Conservation (phyloP, 1,284 basidiomycete species). For the Heliocybe sulcata region DNA sequence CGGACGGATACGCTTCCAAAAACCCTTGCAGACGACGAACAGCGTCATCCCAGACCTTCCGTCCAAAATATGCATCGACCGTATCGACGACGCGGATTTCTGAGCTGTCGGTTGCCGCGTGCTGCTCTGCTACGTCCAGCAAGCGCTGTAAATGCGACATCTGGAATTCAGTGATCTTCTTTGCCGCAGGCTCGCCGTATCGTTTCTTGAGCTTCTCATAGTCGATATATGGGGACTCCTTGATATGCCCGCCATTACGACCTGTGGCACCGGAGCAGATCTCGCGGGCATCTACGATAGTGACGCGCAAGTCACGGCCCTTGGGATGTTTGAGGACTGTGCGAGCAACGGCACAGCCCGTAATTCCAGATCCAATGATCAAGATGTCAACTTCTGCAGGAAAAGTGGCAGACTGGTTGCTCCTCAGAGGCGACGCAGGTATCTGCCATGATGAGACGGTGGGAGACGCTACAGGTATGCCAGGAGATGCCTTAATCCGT, state of each 20-base stretch:
- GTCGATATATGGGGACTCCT: constrained; percentile 1
- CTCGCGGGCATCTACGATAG: neutral
- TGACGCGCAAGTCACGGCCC: neutral
- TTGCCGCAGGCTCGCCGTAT: neutral
- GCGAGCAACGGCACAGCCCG: neutral
- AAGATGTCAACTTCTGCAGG: neutral
- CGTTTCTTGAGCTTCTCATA: neutral
- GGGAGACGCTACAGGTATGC: neutral
- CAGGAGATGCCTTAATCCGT: neutral
- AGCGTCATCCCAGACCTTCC: neutral
- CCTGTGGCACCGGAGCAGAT: neutral
- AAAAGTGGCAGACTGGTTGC: neutral
- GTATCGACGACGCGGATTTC: neutral
- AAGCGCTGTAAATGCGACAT: neutral
- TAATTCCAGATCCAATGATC: constrained; percentile 1
- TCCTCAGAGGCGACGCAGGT: neutral
- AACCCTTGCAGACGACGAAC: neutral
- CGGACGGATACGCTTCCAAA: neutral
- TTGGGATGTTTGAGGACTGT: neutral
- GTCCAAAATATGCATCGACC: neutral
- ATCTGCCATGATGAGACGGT: neutral
- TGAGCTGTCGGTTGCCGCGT: neutral
- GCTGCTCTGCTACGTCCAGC: neutral
- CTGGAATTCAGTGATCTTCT: neutral
- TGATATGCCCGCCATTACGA: constrained; percentile 1